These are phyloP conservation scores for Coprinopsis marcescibilis DNA, from an alignment of 768 basidiomycete species.

Conservation along the genomic window DNA sequence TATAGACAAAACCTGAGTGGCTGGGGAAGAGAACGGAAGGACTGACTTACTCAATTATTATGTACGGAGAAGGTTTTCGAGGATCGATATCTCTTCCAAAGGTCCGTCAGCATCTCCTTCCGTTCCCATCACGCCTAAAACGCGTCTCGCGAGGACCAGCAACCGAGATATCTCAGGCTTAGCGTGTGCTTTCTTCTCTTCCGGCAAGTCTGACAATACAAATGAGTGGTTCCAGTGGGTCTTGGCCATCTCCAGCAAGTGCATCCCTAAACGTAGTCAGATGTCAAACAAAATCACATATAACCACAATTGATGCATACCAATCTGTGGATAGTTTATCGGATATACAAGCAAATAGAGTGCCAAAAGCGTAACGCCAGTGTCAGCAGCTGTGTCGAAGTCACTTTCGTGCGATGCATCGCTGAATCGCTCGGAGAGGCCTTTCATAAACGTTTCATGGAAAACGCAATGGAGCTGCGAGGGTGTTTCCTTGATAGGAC, in stretches of 20 bases:
- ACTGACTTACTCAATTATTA: too few species aligned
- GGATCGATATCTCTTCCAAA: slow-evolving; percentile 41
- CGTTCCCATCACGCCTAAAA: slow-evolving; percentile 44
- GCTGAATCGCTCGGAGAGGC: slow-evolving; percentile 60
- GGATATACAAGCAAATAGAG: slow-evolving; percentile 71
- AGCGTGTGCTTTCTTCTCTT: background rate
- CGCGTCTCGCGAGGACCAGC: slow-evolving; percentile 11
- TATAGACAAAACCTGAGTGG: too few species aligned
- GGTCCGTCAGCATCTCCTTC: slow-evolving; percentile 66
- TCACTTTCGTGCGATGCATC: slow-evolving; percentile 62
- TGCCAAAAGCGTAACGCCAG: slow-evolving; percentile 55
- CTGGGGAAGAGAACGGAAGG: too few species aligned
- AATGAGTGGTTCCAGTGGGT: slow-evolving; percentile 58
- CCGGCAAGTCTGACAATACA: background rate
- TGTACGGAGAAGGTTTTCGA: slow-evolving; percentile 36
- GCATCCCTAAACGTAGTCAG: slow-evolving; percentile 50
- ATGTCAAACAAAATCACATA: background rate
- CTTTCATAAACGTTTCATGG: slow-evolving; percentile 52
- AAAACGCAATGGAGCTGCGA: slow-evolving; percentile 35
- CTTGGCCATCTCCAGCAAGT: slow-evolving; percentile 71
- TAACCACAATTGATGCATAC: slow-evolving; percentile 26
- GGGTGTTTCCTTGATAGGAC: slow-evolving; percentile 34
- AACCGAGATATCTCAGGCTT: slow-evolving; percentile 3
- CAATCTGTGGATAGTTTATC: slow-evolving; percentile 75
- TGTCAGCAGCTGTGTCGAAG: slow-evolving; percentile 43